Evolutionary conservation across 331 rosid species (phyloP), one percentile per base, ranked within the genome.

Genomic region (Phaseolus coccineus): DNA sequence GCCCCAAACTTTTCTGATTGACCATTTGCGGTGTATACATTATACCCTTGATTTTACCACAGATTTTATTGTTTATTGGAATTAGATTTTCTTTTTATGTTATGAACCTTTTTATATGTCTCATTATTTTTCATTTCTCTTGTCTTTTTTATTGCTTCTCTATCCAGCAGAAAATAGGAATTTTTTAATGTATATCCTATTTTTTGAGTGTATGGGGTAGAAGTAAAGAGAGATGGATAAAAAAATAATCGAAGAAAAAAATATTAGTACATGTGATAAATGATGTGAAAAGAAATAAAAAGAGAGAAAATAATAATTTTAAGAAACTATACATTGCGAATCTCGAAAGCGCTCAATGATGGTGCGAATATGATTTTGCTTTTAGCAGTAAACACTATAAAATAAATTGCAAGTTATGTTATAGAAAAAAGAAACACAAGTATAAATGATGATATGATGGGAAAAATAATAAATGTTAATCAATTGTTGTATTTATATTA

Each of bases 21-120:
- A 57, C 30, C 51, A 16, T 77, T 73, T 56, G 40, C 64, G 69
- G 66, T 40, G 25, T 42, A 44, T 39, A 5, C 50, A 19, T 22
- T 11, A 25, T 62, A 62, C 44, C 24, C 68, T 31, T 59, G 71
- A 8, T 55, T 42, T 77, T 6, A 19, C 76, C 13, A 55, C 47
- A 42, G 55, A 37, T 78, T 40, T 56, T 1, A 4, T 57, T 50
- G n/a, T 48, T 50, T 14, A 14, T 30, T 46, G 13, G 25, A 73
- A 37, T 13, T 73, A 22, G 80, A 14, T 5, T 31, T 63, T 63
- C 7, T 28, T 52, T 35, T 63, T 8, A 37, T 25, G 16, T 30
- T 44, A 12, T 50, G 16, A 40, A 4, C 15, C 4, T 74, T 74
- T 14, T 42, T 37, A 56, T 52, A 19, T 33, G 2, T 31, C 13